These are phyloP conservation scores for Candida arabinofermentans DNA, from an alignment of 805 yeast species.

Conservation along the genomic window DNA sequence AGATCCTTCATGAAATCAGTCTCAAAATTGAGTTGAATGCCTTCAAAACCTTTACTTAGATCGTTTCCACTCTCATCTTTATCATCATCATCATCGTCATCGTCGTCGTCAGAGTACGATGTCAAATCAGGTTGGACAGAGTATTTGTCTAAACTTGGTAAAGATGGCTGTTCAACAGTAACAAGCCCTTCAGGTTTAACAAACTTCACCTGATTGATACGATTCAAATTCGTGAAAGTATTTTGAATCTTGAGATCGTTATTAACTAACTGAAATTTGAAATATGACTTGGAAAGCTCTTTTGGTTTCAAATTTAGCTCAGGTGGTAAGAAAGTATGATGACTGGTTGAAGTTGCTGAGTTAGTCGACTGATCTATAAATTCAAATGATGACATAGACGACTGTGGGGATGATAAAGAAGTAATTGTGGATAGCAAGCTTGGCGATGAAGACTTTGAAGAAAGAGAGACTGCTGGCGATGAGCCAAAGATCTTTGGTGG, in stretches of 20 bases:
- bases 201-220: constrained; percentile 15
- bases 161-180: constrained; percentile 15
- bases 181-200: constrained; percentile 1
- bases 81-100: not conserved
- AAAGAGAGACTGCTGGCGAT: constrained; percentile 21
- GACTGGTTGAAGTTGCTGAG: constrained; percentile 15
- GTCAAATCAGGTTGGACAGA: too few relatives aligned
- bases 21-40: constrained; percentile 1
- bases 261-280: constrained; percentile 24
- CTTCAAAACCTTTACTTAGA: not conserved
- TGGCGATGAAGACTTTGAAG: constrained; percentile 29
- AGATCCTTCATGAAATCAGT: constrained; percentile 1
- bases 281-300: constrained; percentile 17
- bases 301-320: constrained; percentile 35
- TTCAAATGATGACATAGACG: constrained; percentile 25
- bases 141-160: constrained; percentile 17
- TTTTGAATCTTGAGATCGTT: constrained; percentile 23
- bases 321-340: constrained; percentile 33
- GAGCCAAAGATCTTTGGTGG: constrained; percentile 17
- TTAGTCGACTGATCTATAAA: constrained; percentile 10
- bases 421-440: constrained; percentile 24
- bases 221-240: constrained; percentile 11
- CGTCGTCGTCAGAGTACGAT: too few relatives aligned
- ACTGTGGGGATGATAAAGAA: constrained; percentile 26
- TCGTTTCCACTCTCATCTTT: not conserved